Base-by-base conservation (phyloP, 257 asterid species). In the Salvia rosmarinus region DNA sequence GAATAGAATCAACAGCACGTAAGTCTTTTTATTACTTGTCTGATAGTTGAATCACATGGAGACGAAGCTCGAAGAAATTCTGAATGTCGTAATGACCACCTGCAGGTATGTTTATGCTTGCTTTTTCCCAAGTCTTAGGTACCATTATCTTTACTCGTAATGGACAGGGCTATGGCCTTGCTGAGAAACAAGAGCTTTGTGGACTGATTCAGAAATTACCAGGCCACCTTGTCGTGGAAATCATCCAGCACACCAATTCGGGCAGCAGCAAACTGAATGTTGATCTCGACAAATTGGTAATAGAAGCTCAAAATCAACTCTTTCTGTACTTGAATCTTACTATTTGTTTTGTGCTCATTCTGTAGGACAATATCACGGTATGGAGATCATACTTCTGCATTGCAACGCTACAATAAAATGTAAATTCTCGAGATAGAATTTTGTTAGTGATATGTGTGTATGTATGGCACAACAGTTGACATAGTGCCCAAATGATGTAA, bases 301-400 rank as follows among this genome's bases (percentile, higher is more conserved):
- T 49, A 17, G n/a, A 6, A 68, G 20, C 9, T 6, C 25, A 12
- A 17, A 49, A 17, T 23, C 23, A 20, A 16, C 11, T 34, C 55
- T 13, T 25, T 35, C 9, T 13, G 16, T 42, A 9, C 76, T 55
- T 13, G 5, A 17, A 8, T 49, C 39, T 11, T 20, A 62, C 12
- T 21, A 14, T 63, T 39, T 28, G 12, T 6, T 13, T 19, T 46
- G 30, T 10, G 55, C 61, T 57, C 23, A 21, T 72, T 71, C 42
- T 81, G 81, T 49, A 92, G 98, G 95, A 84, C 64, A 82, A 77
- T 8, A 82, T 56, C 21, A 85, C 91, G 0, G 80, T 86, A 0
- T 92, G 98, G 96, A 89, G 95, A 74, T 70, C 90, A 76, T 81
- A 85, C 77, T 83, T 75, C 88, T 92, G 81, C 28, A 77, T 79